Evolutionary conservation across 2,329 filamentous ascomycete genomes (phyloP).

Genomic region (Colletotrichum sp.): DNA sequence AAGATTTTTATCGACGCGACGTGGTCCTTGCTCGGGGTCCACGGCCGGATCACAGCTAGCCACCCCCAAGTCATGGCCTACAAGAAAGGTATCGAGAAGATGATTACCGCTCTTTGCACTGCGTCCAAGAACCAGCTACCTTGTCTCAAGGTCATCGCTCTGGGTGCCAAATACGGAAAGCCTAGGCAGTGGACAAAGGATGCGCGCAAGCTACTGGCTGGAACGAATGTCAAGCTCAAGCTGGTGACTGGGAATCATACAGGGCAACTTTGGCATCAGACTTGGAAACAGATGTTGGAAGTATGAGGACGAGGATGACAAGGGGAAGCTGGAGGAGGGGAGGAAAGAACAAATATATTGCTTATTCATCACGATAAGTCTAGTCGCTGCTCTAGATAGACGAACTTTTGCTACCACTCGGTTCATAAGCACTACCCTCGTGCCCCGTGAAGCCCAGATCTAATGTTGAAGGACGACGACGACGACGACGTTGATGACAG

Average conservation of each 20-base stretch:
- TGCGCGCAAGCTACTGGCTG: not conserved
- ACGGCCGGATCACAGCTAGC: not conserved
- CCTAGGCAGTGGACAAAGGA: not conserved
- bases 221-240: not conserved
- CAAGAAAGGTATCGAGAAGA: not conserved
- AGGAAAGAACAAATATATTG: no score
- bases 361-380: no score
- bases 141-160: not conserved
- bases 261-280: not conserved
- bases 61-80: not conserved
- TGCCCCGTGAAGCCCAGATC: no score
- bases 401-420: no score
- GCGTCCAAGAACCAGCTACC: not conserved
- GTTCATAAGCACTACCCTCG: no score
- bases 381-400: no score
- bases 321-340: not conserved
- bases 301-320: accelerated
- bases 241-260: not conserved
- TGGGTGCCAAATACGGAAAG: not conserved
- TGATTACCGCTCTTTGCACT: not conserved
- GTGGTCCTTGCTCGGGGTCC: not conserved
- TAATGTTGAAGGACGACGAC: no score
- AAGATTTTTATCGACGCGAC: slow-evolving; percentile 2
- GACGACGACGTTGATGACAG: no score
- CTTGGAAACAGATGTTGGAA: not conserved